Percentiles rank a stretch among this genome's conserved stretches.
phyloP scores from a whole-genome alignment of 2,329 filamentous ascomycete genomes.

The Leptoxyphium fumago region DNA sequence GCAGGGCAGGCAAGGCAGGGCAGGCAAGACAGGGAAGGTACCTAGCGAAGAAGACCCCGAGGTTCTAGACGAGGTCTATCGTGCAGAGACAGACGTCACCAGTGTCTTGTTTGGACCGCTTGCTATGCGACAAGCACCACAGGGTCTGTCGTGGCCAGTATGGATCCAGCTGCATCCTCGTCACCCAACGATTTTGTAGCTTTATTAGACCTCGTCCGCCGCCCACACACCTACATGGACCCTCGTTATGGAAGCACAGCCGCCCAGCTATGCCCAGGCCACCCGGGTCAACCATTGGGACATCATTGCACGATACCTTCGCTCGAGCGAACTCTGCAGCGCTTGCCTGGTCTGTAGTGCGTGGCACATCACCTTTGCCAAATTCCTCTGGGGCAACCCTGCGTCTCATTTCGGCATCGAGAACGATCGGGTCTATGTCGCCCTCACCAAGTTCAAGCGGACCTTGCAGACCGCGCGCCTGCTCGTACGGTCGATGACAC shows the following conservation, averaged over 20 bases:
- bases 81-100: too few relatives aligned
- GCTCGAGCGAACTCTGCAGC: conserved; percentile 41
- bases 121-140: too few relatives aligned
- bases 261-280: conserved; percentile 45
- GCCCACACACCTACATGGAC: too few relatives aligned
- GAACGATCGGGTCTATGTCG: conserved; percentile 47
- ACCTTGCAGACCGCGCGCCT: conserved; percentile 39
- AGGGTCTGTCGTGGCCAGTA: too few relatives aligned
- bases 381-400: conserved; percentile 47
- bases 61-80: too few relatives aligned
- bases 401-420: conserved; percentile 47
- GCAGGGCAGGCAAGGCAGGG: too few relatives aligned
- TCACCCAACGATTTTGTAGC: too few relatives aligned
- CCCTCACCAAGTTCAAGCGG: conserved; percentile 44
- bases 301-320: conserved; percentile 41
- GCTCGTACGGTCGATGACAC: conserved; percentile 40
- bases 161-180: too few relatives aligned
- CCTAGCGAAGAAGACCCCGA: too few relatives aligned
- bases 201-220: too few relatives aligned
- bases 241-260: conserved; percentile 37
- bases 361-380: conserved; percentile 45
- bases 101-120: too few relatives aligned
- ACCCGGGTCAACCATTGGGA: conserved; percentile 40
- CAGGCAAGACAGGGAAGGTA: too few relatives aligned
- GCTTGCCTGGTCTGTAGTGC: conserved; percentile 39